Conservation (phyloP, 139 green algal species). For the Haematococcus sp. region DNA sequence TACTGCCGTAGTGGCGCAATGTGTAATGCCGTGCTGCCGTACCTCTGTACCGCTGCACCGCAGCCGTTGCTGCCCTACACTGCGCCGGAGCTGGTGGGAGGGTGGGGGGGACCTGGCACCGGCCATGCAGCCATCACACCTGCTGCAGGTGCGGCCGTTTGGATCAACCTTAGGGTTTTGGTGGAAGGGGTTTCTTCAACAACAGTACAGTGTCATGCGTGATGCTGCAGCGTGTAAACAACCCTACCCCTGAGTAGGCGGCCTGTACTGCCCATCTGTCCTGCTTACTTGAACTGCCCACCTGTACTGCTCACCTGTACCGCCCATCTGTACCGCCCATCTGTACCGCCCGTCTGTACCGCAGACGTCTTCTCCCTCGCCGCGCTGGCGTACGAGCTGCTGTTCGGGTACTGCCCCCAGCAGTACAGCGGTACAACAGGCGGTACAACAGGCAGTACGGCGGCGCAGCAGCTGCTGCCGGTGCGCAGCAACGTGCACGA, state of each 20-base stretch:
- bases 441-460: not conserved
- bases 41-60: not conserved
- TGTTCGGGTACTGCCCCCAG: slow-evolving; percentile 6
- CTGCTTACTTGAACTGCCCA: no score
- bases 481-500: slow-evolving; percentile 20
- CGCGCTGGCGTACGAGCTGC: slow-evolving; percentile 58
- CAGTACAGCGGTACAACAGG: not conserved
- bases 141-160: no score
- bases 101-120: not conserved
- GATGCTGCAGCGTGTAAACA: no score
- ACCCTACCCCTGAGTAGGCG: no score
- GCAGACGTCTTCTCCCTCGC: slow-evolving; percentile 80
- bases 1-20: no score
- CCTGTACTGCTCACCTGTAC: no score
- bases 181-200: no score
- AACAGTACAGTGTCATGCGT: no score
- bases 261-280: no score
- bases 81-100: slow-evolving; percentile 70
- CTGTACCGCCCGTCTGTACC: slow-evolving; percentile 13
- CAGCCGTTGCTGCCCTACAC: slow-evolving; percentile 71
- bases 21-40: no score
- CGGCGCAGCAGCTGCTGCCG: slow-evolving; percentile 24
- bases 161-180: no score
- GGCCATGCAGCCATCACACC: no score
- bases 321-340: not conserved